A percentile compares a stretch with the other conserved stretches of the same genome.
phyloP scores from a whole-genome alignment of 2,329 filamentous ascomycete genomes.

The Dothidotthia symphoricarpi region DNA sequence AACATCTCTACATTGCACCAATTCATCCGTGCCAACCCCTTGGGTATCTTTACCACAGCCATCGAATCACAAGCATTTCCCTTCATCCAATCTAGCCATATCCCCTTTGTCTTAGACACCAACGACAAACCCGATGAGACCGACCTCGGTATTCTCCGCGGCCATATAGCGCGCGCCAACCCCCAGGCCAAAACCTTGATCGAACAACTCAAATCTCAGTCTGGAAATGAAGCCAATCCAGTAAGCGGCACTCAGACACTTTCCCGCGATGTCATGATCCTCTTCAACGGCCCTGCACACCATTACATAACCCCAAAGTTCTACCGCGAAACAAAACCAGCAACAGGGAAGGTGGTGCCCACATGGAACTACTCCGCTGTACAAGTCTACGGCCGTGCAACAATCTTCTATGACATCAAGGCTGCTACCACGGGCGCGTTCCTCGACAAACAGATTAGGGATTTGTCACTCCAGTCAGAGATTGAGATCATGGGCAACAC shows the following conservation, averaged over 20 bases:
- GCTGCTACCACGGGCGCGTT: constrained; percentile 49
- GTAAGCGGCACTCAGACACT: constrained; percentile 5
- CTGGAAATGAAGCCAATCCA: constrained; percentile 36
- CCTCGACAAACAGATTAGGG: constrained; percentile 53
- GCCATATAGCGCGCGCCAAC: constrained; percentile 63
- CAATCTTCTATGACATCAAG: constrained; percentile 54
- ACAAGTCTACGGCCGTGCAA: constrained; percentile 61
- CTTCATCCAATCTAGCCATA: constrained; percentile 23
- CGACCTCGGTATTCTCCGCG: constrained; percentile 54
- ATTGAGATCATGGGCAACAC: constrained; percentile 56
- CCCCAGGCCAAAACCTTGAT: constrained; percentile 63
- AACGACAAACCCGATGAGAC: constrained; percentile 33
- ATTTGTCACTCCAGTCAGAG: constrained; percentile 55
- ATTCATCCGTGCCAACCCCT: constrained; percentile 57
- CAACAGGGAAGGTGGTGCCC: constrained; percentile 64
- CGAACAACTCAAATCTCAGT: constrained; percentile 33
- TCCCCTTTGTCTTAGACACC: constrained; percentile 41
- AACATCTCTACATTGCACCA: constrained; percentile 52
- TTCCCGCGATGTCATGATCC: constrained; percentile 57
- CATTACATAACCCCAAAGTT: constrained; percentile 66
- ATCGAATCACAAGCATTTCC: constrained; percentile 40
- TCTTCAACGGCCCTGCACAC: constrained; percentile 60
- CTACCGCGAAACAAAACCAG: constrained; percentile 64
- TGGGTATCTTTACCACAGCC: constrained; percentile 63
- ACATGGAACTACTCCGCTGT: constrained; percentile 70